A percentile compares a stretch with the other conserved stretches of the same genome.
Conservation (phyloP, 2,329 filamentous ascomycete genomes). For the Diaporthe destruens region DNA sequence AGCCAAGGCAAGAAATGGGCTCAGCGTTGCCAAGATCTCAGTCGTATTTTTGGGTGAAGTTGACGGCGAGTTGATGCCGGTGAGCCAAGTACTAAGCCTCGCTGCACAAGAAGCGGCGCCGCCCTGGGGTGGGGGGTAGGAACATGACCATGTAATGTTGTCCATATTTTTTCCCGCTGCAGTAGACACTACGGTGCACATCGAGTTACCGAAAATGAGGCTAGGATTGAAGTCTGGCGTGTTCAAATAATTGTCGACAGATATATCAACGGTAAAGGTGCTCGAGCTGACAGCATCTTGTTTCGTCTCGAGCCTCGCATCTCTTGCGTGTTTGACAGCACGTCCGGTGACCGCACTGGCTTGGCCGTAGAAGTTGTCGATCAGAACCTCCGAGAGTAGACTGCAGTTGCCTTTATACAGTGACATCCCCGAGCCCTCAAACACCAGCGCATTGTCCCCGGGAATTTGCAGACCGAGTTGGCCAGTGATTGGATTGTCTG, state of each 20-base stretch:
- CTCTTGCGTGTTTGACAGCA: background rate
- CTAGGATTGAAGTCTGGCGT: conserved; percentile 39
- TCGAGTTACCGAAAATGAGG: conserved; percentile 43
- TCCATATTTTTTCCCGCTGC: conserved; percentile 33
- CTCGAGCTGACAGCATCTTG: conserved; percentile 42
- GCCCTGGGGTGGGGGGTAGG: conserved; percentile 44
- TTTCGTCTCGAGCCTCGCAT: background rate
- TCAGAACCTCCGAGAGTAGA: conserved; percentile 42
- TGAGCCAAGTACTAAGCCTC: conserved; percentile 43
- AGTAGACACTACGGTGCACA: conserved; percentile 40
- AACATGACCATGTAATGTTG: conserved; percentile 44
- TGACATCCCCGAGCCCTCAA: conserved; percentile 45
- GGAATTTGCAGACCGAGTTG: conserved; percentile 42
- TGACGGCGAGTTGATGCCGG: conserved; percentile 13
- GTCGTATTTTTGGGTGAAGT: conserved; percentile 35
- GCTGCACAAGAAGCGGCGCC: conserved; percentile 42
- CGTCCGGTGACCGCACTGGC: conserved; percentile 37
- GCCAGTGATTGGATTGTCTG: conserved; percentile 42
- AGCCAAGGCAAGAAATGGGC: conserved; percentile 41
- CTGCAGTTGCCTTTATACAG: conserved; percentile 44
- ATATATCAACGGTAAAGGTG: conserved; percentile 43
- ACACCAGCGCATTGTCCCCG: conserved; percentile 43
- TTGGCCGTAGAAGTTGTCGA: conserved; percentile 44
- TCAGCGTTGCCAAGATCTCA: conserved; percentile 42
- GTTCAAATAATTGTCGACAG: conserved; percentile 39